A percentile compares a stretch with the other conserved stretches of the same genome.
phyloP scores from a whole-genome alignment of 2,329 filamentous ascomycete genomes.

The Colletotrichum lindemuthianum region DNA sequence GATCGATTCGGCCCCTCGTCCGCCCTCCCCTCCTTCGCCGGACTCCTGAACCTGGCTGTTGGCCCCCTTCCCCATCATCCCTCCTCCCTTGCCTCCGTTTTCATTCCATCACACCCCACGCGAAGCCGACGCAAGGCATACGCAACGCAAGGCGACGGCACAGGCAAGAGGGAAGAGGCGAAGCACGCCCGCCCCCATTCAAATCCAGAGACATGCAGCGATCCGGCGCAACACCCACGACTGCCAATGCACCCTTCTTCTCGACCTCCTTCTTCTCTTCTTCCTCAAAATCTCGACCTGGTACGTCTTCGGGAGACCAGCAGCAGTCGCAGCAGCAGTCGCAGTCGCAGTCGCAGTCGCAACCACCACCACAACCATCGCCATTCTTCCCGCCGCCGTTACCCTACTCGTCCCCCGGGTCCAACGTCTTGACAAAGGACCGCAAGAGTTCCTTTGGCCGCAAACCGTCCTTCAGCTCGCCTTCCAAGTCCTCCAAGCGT shows the following conservation, averaged over 20 bases:
- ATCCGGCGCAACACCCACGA: slow-evolving; percentile 34
- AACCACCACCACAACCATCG: slow-evolving; percentile 33
- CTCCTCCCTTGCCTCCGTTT: slow-evolving; percentile 11
- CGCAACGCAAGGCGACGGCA: not conserved
- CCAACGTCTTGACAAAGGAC: slow-evolving; percentile 53
- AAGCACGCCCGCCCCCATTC: not conserved
- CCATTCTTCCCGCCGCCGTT: slow-evolving; percentile 33
- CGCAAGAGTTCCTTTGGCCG: slow-evolving; percentile 64
- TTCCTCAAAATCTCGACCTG: slow-evolving; percentile 40
- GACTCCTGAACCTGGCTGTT: slow-evolving; percentile 24
- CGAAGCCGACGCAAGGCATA: slow-evolving; percentile 7
- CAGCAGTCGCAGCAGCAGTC: slow-evolving; percentile 34
- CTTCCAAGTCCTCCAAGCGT: slow-evolving; percentile 44
- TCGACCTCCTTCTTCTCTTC: slow-evolving; percentile 49
- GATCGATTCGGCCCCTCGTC: slow-evolving; percentile 31
- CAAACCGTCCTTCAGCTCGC: slow-evolving; percentile 61
- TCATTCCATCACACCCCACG: not conserved
- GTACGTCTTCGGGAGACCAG: slow-evolving; percentile 36
- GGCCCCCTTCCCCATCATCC: slow-evolving; percentile 13
- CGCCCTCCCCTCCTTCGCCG: slow-evolving; percentile 29
- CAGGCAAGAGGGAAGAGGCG: too few species aligned
- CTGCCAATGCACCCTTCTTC: slow-evolving; percentile 47
- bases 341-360: slow-evolving; percentile 32
- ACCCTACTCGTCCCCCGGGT: slow-evolving; percentile 38
- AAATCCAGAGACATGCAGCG: slow-evolving; percentile 36